These are phyloP conservation scores for Xylona heveae DNA, from an alignment of 495 filamentous ascomycete genomes.

Conservation along the genomic window DNA sequence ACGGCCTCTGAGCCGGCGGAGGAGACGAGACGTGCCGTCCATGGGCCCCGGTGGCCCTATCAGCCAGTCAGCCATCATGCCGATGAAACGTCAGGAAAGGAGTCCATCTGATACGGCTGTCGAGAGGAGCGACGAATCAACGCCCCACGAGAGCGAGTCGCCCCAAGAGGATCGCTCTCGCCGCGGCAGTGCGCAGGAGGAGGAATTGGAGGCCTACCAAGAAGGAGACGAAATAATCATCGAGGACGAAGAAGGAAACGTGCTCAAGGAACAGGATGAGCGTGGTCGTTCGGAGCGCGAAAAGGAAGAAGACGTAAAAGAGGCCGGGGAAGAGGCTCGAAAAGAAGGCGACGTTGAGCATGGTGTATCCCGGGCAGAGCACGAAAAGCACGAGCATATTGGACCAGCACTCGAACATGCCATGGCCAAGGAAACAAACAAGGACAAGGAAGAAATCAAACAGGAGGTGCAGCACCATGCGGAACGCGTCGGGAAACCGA, in stretches of 20 bases:
- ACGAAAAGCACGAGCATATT: slow-evolving; percentile 25
- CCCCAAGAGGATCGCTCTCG: slow-evolving; percentile 15
- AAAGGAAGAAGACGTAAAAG: slow-evolving; percentile 6
- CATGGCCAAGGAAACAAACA: slow-evolving; percentile 27
- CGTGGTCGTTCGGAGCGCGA: no score
- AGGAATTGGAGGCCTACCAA: slow-evolving; percentile 42
- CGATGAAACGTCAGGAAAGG: slow-evolving; percentile 29
- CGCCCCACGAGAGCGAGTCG: slow-evolving; percentile 14
- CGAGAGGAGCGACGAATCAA: slow-evolving; percentile 11
- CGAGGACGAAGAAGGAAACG: slow-evolving; percentile 78
- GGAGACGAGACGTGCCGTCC: slow-evolving; percentile 49
- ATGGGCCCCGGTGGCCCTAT: slow-evolving; percentile 75
- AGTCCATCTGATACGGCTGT: slow-evolving; percentile 19
- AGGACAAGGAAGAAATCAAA: slow-evolving; percentile 34
- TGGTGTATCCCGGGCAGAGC: slow-evolving; percentile 20
- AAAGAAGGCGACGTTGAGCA: slow-evolving; percentile 18
- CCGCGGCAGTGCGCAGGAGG: slow-evolving; percentile 15
- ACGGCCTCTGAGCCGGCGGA: slow-evolving; percentile 38
- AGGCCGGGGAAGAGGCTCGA: slow-evolving; percentile 22
- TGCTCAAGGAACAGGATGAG: slow-evolving; percentile 28
- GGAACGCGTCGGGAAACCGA: slow-evolving; percentile 14
- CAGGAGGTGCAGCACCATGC: slow-evolving; percentile 12
- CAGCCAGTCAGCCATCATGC: slow-evolving; percentile 73
- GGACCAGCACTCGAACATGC: slow-evolving; percentile 20
- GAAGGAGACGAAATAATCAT: slow-evolving; percentile 69